Conservation (phyloP, 768 basidiomycete genomes). For the Xerocomellus dryophilus region DNA sequence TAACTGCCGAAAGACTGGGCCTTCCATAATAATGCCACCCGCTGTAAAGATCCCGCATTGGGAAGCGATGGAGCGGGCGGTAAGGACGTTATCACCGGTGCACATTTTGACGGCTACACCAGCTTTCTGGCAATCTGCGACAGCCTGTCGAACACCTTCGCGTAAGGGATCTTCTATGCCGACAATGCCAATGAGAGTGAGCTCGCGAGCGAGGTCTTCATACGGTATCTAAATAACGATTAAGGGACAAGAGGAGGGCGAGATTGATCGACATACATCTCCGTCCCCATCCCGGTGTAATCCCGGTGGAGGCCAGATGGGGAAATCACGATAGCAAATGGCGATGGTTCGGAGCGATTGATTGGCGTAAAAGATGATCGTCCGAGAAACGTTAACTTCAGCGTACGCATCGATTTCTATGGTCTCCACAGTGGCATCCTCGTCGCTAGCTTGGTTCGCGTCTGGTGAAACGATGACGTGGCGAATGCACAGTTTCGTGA, state of each 20-base stretch:
- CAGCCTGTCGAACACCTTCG: slow-evolving; percentile 84
- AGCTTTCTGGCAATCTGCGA: slow-evolving; percentile 80
- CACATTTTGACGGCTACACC: slow-evolving; percentile 98
- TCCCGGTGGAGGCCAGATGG: slow-evolving; percentile 75
- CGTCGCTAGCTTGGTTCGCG: slow-evolving; percentile 10
- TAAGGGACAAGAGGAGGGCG: slow-evolving; percentile 1
- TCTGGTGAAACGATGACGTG: slow-evolving; percentile 65
- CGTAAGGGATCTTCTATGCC: slow-evolving; percentile 98
- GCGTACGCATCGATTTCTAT: slow-evolving; percentile 61
- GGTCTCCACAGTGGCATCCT: slow-evolving; percentile 47
- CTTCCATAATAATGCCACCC: slow-evolving; percentile 98
- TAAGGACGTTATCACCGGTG: slow-evolving; percentile 95
- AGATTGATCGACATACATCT: slow-evolving; percentile 45
- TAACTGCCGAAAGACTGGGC: slow-evolving; percentile 86
- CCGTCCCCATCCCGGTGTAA: slow-evolving; percentile 39
- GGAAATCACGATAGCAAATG: slow-evolving; percentile 86
- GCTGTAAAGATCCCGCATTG: slow-evolving; percentile 95
- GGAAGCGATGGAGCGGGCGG: slow-evolving; percentile 90
- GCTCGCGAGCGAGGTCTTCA: slow-evolving; percentile 60
- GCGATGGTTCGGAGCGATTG: slow-evolving; percentile 94
- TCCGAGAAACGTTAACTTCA: slow-evolving; percentile 80
- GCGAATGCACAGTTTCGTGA: slow-evolving; percentile 68
- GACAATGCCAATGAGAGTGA: slow-evolving; percentile 85
- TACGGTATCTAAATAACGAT: slow-evolving; percentile 54
- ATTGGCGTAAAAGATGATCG: slow-evolving; percentile 97